These are phyloP conservation scores for Loxodes magnus DNA, from an alignment of 73 alveolate genomes.

Conservation along the genomic window DNA sequence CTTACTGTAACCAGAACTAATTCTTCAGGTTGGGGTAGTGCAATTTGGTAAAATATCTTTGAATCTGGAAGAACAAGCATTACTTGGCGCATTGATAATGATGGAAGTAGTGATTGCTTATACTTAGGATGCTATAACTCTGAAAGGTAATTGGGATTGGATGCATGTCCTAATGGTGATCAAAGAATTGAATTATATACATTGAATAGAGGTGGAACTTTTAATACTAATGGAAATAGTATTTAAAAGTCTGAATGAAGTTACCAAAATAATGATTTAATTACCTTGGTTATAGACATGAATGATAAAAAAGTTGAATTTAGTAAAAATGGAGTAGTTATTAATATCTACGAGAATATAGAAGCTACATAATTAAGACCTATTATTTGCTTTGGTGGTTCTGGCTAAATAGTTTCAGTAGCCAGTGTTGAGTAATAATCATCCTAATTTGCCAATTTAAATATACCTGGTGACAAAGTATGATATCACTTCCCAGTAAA, in stretches of 20 bases:
- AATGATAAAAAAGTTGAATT: too few relatives aligned
- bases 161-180: background rate
- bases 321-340: background rate
- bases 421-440: background rate
- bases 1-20: background rate
- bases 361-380: background rate
- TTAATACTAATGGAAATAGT: background rate
- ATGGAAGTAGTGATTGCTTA: background rate
- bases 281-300: background rate
- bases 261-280: background rate
- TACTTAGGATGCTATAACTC: background rate
- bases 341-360: background rate
- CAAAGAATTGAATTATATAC: too few relatives aligned
- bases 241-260: background rate
- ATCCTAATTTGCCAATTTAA: background rate
- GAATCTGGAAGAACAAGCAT: background rate
- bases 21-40: background rate
- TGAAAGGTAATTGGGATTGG: background rate
- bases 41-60: background rate
- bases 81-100: background rate
- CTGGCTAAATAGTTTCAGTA: background rate
- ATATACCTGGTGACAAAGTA: conserved; percentile 3
- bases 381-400: background rate
- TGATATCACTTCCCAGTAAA: conserved; percentile 9
- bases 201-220: background rate